Base-by-base conservation (phyloP, 2,329 filamentous ascomycete species). In the Akanthomyces dipterigenus region DNA sequence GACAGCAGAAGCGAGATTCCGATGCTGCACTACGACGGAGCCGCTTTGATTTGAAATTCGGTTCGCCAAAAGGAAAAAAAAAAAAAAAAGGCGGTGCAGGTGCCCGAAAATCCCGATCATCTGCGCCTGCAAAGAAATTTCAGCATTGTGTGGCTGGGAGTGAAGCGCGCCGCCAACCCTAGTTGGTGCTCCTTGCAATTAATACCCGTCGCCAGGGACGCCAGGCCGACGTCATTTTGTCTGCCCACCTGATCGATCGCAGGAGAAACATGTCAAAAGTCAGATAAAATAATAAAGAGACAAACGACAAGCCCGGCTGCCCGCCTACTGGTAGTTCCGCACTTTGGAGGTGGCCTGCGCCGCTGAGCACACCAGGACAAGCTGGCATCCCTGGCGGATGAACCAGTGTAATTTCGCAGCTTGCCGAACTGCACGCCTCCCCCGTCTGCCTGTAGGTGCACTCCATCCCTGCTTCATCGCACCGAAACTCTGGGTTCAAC, bases 381-480 rank as follows among this genome's bases (percentile, higher is more conserved):
- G 2, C 31, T 7, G 31, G 1, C 36, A 42, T 51, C 57, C 57
- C 57, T 60, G 22, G 46, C 26, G n/a, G 31, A 55, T 55, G 58
- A 61, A 55, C 42, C 58, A 61, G 14, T 22, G 22, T 55, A 60
- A 60, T 61, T 46, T 61, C 50, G 50, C 43, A 54, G 50, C 20
- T 34, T 60, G 57, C 49, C 49, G 57, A 53, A 53, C 57, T 4
- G 18, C 57, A 40, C 31, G 5, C 28, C 55, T 11, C 48, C 20
- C 55, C 18, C 31, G 7, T 34, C 45, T n/a, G n/a, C n/a, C n/a
- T n/a, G n/a, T n/a, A n/a, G n/a, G n/a, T n/a, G n/a, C n/a, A n/a
- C n/a, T n/a, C n/a, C n/a, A n/a, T 34, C 55, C 55, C 43, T 49
- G 43, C 43, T 28, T 56, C 28, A 8, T 48, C 34, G n/a, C n/a